Conservation (phyloP, 2,329 filamentous ascomycete genomes). For the Aureobasidium vineae region DNA sequence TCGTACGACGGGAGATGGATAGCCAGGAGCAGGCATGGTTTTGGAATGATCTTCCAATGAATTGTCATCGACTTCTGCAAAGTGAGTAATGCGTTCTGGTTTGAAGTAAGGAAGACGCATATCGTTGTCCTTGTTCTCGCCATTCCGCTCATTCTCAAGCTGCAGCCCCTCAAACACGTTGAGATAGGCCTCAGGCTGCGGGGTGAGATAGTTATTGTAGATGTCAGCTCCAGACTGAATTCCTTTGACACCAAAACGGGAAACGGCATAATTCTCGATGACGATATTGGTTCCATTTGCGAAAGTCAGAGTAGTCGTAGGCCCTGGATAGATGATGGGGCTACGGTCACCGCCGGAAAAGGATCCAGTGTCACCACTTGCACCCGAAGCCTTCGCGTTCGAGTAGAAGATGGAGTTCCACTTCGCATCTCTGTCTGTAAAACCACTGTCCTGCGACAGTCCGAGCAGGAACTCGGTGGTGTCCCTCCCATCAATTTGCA, state of each 20-base stretch:
- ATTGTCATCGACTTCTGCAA: not conserved
- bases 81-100: not conserved
- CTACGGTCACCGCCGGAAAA: conserved; percentile 48
- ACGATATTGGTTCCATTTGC: conserved; percentile 46
- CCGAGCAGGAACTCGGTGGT: not conserved
- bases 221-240: conserved; percentile 46
- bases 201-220: conserved; percentile 40
- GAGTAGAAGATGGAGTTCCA: conserved; percentile 54
- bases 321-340: conserved; percentile 46
- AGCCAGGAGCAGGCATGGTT: conserved; percentile 42
- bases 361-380: conserved; percentile 44
- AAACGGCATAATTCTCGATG: conserved; percentile 46
- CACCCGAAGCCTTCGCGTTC: conserved; percentile 45
- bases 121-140: not conserved
- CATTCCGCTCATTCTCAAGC: too few relatives aligned
- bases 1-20: conserved; percentile 43
- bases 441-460: not conserved
- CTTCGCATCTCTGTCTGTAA: conserved; percentile 49
- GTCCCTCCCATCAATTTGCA: conserved; percentile 47
- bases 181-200: conserved; percentile 29
- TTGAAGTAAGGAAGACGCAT: not conserved
- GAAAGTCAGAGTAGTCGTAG: conserved; percentile 46
- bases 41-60: not conserved
- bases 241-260: conserved; percentile 42
- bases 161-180: conserved; percentile 32